Percentiles rank a stretch among this genome's conserved stretches.
Conservation (phyloP, 192 early-diverging fungal genomes). For the Mortierella hygrophila region DNA sequence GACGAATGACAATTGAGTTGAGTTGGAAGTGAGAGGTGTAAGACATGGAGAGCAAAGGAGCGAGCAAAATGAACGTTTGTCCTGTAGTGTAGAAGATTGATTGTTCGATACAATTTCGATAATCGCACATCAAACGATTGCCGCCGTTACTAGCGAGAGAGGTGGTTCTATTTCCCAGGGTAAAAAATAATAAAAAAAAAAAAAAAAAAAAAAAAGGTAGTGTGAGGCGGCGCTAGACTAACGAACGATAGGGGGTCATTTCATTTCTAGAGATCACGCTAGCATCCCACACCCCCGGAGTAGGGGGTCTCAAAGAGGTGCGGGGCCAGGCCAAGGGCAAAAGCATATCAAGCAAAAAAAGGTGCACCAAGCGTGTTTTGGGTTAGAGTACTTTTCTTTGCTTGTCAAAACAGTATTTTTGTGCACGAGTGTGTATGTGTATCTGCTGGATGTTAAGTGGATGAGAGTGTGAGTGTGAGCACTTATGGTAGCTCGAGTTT, state of each 20-base stretch:
- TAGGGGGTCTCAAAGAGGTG: not conserved
- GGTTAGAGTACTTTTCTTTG: not conserved
- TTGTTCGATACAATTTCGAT: no score
- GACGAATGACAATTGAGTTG: not conserved
- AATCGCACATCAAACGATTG: no score
- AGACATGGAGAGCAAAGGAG: not conserved
- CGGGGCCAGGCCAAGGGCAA: not conserved
- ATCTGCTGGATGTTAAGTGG: not conserved
- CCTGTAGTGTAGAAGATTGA: not conserved
- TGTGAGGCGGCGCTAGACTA: no score
- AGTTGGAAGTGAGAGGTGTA: not conserved
- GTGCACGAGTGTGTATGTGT: not conserved
- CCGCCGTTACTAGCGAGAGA: no score
- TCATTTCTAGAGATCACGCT: not conserved
- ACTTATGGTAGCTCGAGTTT: not conserved
- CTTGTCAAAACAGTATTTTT: not conserved
- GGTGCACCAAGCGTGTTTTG: not conserved
- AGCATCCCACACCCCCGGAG: not conserved
- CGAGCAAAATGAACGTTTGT: not conserved
- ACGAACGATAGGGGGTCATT: no score
- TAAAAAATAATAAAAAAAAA: no score
- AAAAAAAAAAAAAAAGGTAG: no score
- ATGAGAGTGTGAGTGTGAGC: not conserved
- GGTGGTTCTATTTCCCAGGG: no score
- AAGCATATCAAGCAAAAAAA: not conserved